Conservation (phyloP, 83 land plant genomes). For the Diphasiastrum complanatum region DNA sequence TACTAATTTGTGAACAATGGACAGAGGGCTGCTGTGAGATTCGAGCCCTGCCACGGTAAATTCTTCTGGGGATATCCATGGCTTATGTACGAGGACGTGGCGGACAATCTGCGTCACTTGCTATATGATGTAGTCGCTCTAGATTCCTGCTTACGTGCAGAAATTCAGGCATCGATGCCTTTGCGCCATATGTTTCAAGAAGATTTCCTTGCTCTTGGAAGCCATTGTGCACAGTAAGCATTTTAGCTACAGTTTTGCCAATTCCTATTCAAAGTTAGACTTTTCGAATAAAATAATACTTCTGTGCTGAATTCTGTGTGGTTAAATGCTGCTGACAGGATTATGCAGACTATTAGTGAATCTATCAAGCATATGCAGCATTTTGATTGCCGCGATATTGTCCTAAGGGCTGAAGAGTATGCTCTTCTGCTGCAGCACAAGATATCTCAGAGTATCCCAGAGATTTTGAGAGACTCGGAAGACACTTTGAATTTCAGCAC, state of each 20-base stretch:
- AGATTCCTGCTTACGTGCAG: constrained; percentile 23
- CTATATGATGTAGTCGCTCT: constrained; percentile 19
- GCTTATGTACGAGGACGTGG: constrained; percentile 12
- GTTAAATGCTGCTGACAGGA: no score
- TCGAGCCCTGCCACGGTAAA: constrained; percentile 21
- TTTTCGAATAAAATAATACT: no score
- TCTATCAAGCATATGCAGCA: constrained; percentile 11
- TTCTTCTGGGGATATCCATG: constrained; percentile 22
- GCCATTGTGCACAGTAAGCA: constrained; percentile 24
- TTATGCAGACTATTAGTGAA: constrained; percentile 10
- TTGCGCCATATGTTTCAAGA: constrained; percentile 4
- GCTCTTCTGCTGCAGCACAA: constrained; percentile 20
- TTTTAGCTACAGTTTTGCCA: no score
- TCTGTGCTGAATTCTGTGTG: no score
- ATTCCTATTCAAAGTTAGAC: no score
- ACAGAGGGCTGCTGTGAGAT: constrained; percentile 15
- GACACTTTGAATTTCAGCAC: no score
- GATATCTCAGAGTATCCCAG: no score
- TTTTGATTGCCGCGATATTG: constrained; percentile 1
- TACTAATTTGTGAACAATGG: neutral
- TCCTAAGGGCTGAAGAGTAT: constrained; percentile 15
- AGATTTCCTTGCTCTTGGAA: constrained; percentile 17
- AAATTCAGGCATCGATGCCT: constrained; percentile 15
- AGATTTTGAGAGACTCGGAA: no score
- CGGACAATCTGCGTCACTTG: constrained; percentile 14